Evolutionary conservation across 257 asterid species (phyloP).

Genomic region (Lavandula angustifolia): DNA sequence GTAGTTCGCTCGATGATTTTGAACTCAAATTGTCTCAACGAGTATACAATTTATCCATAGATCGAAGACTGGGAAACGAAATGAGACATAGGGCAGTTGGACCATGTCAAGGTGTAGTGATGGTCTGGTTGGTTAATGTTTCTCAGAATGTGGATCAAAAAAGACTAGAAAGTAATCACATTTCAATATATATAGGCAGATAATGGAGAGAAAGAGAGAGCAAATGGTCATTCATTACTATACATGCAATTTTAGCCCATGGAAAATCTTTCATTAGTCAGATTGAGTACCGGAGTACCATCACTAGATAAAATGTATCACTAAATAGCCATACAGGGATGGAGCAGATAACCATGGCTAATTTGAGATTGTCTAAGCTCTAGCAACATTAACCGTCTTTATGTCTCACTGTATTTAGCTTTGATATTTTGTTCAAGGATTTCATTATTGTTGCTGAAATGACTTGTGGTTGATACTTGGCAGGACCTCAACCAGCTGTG

Average conservation of each 20-base stretch:
- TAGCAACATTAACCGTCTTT: not conserved
- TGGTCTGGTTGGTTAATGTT: too few relatives aligned
- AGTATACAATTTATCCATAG: too few relatives aligned
- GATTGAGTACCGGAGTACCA: not conserved
- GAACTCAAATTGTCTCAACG: not conserved
- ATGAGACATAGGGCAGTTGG: too few relatives aligned
- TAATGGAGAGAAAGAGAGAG: not conserved
- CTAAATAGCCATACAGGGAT: not conserved
- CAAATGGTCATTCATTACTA: not conserved
- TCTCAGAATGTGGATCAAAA: too few relatives aligned
- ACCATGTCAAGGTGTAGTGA: too few relatives aligned
- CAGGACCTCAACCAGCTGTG: slow-evolving; percentile 53
- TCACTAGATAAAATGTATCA: not conserved
- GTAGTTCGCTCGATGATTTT: not conserved
- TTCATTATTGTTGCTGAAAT: slow-evolving; percentile 1
- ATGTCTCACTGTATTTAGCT: not conserved
- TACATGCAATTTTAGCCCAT: slow-evolving; percentile 2
- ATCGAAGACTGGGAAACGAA: not conserved
- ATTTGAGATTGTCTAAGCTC: not conserved
- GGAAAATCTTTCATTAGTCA: not conserved
- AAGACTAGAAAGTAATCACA: too few relatives aligned
- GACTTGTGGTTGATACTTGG: slow-evolving; percentile 26
- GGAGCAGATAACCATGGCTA: not conserved
- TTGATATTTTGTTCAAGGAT: not conserved
- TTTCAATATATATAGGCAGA: not conserved